Conservation (phyloP, 345 rosid species). For the Chamaenerion angustifolium region DNA sequence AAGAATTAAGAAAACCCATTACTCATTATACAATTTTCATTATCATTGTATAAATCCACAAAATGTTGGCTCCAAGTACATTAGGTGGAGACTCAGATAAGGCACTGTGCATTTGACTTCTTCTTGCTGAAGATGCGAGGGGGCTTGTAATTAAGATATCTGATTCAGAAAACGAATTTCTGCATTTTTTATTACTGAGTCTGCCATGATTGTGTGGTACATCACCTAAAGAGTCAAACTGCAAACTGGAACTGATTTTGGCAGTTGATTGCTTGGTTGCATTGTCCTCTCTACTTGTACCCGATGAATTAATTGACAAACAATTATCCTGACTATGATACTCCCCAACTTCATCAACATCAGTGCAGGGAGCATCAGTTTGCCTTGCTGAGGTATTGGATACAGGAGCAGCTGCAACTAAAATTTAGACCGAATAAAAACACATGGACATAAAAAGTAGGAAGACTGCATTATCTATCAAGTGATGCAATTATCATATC, state of each 20-base stretch:
- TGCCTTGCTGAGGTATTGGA: constrained; percentile 19
- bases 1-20: constrained; percentile 1
- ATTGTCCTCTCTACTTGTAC: constrained; percentile 10
- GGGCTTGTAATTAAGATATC: constrained; percentile 21
- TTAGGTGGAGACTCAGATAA: constrained; percentile 30
- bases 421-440: neutral
- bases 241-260: constrained; percentile 11
- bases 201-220: constrained; percentile 14
- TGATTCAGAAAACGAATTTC: constrained; percentile 18
- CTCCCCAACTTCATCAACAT: constrained; percentile 24
- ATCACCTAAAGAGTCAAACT: constrained; percentile 17
- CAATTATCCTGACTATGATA: constrained; percentile 21
- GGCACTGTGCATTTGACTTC: constrained; percentile 20
- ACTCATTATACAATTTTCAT: constrained; percentile 7
- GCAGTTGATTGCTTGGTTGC: constrained; percentile 16
- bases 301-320: constrained; percentile 2
- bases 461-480: too few relatives aligned
- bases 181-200: constrained; percentile 16
- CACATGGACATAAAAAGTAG: too few relatives aligned
- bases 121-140: constrained; percentile 25
- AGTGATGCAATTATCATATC: too few relatives aligned
- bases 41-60: constrained; percentile 7
- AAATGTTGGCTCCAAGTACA: constrained; percentile 24
- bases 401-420: constrained; percentile 27
- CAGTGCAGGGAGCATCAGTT: constrained; percentile 15